Conservation (phyloP, 176 grass and related monocot species). For the Thinopyrum elongatum region DNA sequence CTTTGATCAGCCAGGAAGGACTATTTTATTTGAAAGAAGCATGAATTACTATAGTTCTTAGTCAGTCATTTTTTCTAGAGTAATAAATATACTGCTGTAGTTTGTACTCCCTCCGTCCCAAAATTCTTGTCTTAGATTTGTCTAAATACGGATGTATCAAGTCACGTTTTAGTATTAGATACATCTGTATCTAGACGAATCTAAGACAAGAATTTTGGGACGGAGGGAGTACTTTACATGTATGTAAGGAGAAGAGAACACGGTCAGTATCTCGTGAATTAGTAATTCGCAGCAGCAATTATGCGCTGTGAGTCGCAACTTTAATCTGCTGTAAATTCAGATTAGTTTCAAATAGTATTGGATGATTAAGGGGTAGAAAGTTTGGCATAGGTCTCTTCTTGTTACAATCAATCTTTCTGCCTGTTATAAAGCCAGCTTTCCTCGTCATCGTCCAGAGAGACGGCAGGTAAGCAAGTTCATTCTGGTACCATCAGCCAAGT, state of each 20-base stretch:
- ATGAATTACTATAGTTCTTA: no score
- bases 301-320: background rate
- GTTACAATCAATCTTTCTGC: background rate
- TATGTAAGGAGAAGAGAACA: background rate
- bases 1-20: no score
- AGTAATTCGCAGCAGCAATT: background rate
- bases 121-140: no score
- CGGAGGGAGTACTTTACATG: no score
- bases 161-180: no score
- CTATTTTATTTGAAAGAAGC: no score
- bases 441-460: background rate
- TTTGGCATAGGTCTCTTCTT: background rate
- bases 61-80: background rate
- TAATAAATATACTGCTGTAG: background rate
- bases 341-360: background rate
- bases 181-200: no score
- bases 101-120: no score
- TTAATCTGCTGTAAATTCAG: constrained; percentile 6
- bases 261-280: background rate
- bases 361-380: background rate
- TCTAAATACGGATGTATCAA: no score
- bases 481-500: background rate
- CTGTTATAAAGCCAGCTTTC: background rate
- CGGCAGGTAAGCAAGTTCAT: constrained; percentile 21
- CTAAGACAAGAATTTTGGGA: no score